These are phyloP conservation scores for Debaryomyces tyrocola DNA, from an alignment of 805 yeast species.

Conservation along the genomic window DNA sequence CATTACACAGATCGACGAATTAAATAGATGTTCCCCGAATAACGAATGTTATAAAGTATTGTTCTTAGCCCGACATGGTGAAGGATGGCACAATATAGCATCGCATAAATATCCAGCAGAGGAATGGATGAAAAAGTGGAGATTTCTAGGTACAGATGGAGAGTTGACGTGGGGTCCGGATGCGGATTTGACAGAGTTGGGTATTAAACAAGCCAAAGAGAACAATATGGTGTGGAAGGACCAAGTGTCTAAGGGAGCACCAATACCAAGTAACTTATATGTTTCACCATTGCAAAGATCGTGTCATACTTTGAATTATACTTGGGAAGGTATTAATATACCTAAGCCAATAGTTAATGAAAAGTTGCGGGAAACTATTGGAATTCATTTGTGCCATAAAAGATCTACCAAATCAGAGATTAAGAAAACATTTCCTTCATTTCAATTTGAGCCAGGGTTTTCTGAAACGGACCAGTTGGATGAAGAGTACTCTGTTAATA, in stretches of 20 bases:
- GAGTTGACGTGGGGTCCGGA: slow-evolving; percentile 57
- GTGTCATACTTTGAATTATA: slow-evolving; percentile 48
- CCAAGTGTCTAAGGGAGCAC: slow-evolving; percentile 45
- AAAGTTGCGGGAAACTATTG: slow-evolving; percentile 57
- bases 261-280: slow-evolving; percentile 52
- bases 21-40: slow-evolving; percentile 29
- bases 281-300: slow-evolving; percentile 63
- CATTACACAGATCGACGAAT: slow-evolving; percentile 21
- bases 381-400: slow-evolving; percentile 58
- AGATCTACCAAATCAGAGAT: slow-evolving; percentile 41
- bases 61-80: slow-evolving; percentile 64
- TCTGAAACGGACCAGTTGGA: slow-evolving; percentile 48
- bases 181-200: slow-evolving; percentile 53
- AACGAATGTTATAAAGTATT: slow-evolving; percentile 45
- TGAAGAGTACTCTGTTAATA: slow-evolving; percentile 22
- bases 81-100: slow-evolving; percentile 60
- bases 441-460: slow-evolving; percentile 42
- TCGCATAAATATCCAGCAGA: slow-evolving; percentile 50
- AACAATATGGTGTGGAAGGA: slow-evolving; percentile 40
- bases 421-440: slow-evolving; percentile 32
- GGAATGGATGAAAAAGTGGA: slow-evolving; percentile 57
- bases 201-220: slow-evolving; percentile 52
- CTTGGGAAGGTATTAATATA: slow-evolving; percentile 42
- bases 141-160: slow-evolving; percentile 51
- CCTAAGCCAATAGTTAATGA: slow-evolving; percentile 38